A percentile compares a stretch with the other conserved stretches of the same genome.
These are phyloP conservation scores for Fonsecaea monophora DNA, from an alignment of 2,329 filamentous ascomycete genomes.

Conservation along the genomic window DNA sequence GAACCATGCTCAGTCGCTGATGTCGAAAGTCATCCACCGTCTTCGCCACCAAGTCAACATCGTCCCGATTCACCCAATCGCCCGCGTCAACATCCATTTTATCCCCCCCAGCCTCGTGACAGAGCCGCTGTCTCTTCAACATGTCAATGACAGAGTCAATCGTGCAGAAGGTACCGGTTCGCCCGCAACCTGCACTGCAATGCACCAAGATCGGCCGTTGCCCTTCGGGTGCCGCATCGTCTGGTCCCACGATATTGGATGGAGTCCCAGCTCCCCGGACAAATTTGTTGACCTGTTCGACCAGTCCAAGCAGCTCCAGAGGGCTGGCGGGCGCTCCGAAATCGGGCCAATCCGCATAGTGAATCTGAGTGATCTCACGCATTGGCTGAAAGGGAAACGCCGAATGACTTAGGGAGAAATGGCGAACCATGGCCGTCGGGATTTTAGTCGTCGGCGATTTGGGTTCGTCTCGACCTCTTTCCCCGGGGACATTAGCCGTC, in stretches of 20 bases:
- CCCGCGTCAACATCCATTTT: conserved; percentile 43
- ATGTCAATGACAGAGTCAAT: conserved; percentile 96
- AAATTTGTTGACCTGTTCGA: conserved; percentile 84
- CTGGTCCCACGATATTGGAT: conserved; percentile 54
- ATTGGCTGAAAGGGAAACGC: conserved; percentile 81
- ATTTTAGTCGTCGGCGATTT: conserved; percentile 54
- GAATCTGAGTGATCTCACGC: conserved; percentile 90
- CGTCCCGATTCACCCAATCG: conserved; percentile 72
- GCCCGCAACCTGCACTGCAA: conserved; percentile 93
- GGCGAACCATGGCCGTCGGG: conserved; percentile 81
- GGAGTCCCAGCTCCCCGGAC: conserved; percentile 48
- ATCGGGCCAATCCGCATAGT: conserved; percentile 96
- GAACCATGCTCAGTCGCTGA: conserved; percentile 94
- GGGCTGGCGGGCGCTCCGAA: conserved; percentile 93
- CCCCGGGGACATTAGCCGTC: conserved; percentile 40
- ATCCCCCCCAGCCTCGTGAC: conserved; percentile 35
- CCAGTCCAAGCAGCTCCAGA: conserved; percentile 80
- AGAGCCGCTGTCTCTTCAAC: conserved; percentile 79
- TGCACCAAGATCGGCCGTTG: conserved; percentile 85
- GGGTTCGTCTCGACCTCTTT: conserved; percentile 40
- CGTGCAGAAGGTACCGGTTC: conserved; percentile 95
- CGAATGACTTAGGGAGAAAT: conserved; percentile 81
- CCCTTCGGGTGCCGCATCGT: conserved; percentile 63
- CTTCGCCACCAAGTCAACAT: conserved; percentile 78
- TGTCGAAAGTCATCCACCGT: conserved; percentile 89